Evolutionary conservation across 2,329 filamentous ascomycete genomes (phyloP), one percentile per base, ranked within the genome.

Genomic region (Aspergillus sp.): DNA sequence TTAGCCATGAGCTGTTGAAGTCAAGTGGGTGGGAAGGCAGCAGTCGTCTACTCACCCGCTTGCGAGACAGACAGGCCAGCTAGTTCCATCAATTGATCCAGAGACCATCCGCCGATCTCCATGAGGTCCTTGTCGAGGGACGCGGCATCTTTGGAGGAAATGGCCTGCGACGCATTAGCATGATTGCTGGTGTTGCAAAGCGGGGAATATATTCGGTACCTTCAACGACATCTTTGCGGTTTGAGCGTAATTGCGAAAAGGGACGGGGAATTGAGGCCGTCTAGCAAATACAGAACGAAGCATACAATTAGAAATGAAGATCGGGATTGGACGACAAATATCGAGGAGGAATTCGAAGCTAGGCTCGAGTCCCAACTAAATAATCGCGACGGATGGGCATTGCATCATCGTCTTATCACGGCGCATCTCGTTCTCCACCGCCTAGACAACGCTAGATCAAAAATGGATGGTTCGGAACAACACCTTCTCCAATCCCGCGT

Each of bases 31-130:
- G 7, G n/a, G n/a, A 42, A 39, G 11, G 49, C 49, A 46, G 50
- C 18, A 39, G 54, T 81, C 59, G 16, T 20, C 20, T 20, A n/a
- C 36, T 42, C 73, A 93, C 92, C 87, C 54, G 90, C 92, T 81
- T 98, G 92, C 12, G 94, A 94, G 26, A 98, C 92, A 1, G 92
- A 93, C 0, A 99, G 83, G 0, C 95, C 95, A 49, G 95, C 95
- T 7, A 99, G 81, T 74, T 98, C 95, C 95, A 99, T 98, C 52
- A 99, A 82, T 77, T 99, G 95, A 73, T 98, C 95, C 57, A 99
- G 85, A 11, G 92, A 96, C 78, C 96, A 99, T 9, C 90, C 92
- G 45, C 86, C 86, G 0, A 88, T 86, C 11, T 86, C 85, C 93
- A 99, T 98, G 63, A 99, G 87, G 73, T 99, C 94, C 75, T 91